Evolutionary conservation across 495 filamentous ascomycete species (phyloP).

Genomic region (Antarctomyces pellizariae): DNA sequence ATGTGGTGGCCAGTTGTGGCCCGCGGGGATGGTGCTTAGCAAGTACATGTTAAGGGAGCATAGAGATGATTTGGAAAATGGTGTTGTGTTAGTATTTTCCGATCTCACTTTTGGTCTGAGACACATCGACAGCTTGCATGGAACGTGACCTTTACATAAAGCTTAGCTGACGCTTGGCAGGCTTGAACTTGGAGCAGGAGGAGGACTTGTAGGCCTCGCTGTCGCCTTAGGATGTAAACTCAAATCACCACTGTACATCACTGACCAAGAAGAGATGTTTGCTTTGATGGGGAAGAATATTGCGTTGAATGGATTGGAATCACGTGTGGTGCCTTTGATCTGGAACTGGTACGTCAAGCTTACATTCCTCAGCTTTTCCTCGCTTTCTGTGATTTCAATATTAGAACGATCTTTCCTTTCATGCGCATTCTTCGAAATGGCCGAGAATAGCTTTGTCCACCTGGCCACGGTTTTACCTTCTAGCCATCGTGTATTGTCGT

Average conservation of each 20-base stretch:
- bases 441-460: too few relatives aligned
- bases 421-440: too few relatives aligned
- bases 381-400: too few relatives aligned
- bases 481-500: too few relatives aligned
- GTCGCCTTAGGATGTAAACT: conserved; percentile 33
- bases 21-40: conserved; percentile 68
- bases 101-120: conserved; percentile 1
- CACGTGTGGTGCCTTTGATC: conserved; percentile 31
- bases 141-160: not conserved
- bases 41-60: conserved; percentile 63
- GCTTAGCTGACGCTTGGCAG: conserved; percentile 21
- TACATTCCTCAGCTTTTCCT: too few relatives aligned
- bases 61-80: conserved; percentile 28
- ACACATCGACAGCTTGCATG: not conserved
- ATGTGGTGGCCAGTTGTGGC: conserved; percentile 86
- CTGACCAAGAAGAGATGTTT: conserved; percentile 71
- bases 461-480: too few relatives aligned
- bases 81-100: conserved; percentile 49
- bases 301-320: conserved; percentile 43
- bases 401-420: too few relatives aligned
- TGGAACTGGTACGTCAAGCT: conserved; percentile 46
- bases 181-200: conserved; percentile 79
- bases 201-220: conserved; percentile 62
- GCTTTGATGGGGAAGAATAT: conserved; percentile 69
- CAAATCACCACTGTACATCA: conserved; percentile 38